A percentile compares a stretch with the other conserved stretches of the same genome.
phyloP scores from a whole-genome alignment of 306 rosid genomes.

The Sicyos baderoa region DNA sequence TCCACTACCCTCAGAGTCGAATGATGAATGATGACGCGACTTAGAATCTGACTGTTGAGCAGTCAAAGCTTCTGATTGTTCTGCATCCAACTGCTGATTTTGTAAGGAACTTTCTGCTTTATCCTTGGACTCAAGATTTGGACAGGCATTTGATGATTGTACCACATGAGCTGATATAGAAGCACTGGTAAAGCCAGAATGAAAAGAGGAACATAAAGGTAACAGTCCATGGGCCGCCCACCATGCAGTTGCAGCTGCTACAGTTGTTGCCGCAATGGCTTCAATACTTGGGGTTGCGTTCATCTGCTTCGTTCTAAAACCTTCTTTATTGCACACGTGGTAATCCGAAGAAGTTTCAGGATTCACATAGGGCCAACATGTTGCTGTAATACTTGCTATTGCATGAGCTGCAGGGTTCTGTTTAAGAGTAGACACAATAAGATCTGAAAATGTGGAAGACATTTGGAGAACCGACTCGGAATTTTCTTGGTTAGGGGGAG shows the following conservation, averaged over 20 bases:
- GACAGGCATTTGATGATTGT: slow-evolving; percentile 39
- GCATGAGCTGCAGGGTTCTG: slow-evolving; percentile 95
- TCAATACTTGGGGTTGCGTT: slow-evolving; percentile 60
- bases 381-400: slow-evolving; percentile 72
- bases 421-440: slow-evolving; percentile 56
- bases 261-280: slow-evolving; percentile 79
- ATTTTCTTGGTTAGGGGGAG: slow-evolving; percentile 39
- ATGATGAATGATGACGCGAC: slow-evolving; percentile 37
- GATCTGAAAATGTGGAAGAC: slow-evolving; percentile 72
- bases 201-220: slow-evolving; percentile 76
- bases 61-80: slow-evolving; percentile 41
- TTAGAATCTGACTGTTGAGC: slow-evolving; percentile 49
- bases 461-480: slow-evolving; percentile 52
- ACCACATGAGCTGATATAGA: slow-evolving; percentile 37
- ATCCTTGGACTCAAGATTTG: slow-evolving; percentile 34
- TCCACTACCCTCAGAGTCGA: slow-evolving; percentile 53
- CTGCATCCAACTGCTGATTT: slow-evolving; percentile 41
- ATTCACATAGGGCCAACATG: slow-evolving; percentile 70
- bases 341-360: slow-evolving; percentile 42
- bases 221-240: slow-evolving; percentile 91
- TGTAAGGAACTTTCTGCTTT: slow-evolving; percentile 38
- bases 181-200: slow-evolving; percentile 43
- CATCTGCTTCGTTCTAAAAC: slow-evolving; percentile 44
- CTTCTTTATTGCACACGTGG: slow-evolving; percentile 42
- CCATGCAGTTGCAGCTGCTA: slow-evolving; percentile 96